Conservation (phyloP, 768 basidiomycete genomes). For the Hebeloma cylindrosporum region DNA sequence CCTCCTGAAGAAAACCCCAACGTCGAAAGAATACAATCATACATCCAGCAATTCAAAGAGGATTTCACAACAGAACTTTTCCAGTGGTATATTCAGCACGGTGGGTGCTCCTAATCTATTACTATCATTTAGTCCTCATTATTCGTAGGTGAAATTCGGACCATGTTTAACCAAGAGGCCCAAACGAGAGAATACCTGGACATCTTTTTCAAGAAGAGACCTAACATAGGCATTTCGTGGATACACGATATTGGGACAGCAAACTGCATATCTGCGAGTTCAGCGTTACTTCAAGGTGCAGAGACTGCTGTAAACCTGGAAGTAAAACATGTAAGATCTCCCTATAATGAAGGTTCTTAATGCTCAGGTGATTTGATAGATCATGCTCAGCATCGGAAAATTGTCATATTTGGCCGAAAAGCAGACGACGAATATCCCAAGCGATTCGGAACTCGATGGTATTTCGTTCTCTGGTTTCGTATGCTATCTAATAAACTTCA, state of each 20-base stretch:
- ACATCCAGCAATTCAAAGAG: slow-evolving; percentile 77
- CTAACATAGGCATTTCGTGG: slow-evolving; percentile 74
- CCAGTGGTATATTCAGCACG: slow-evolving; percentile 90
- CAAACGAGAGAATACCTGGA: slow-evolving; percentile 64
- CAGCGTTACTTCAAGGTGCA: slow-evolving; percentile 63
- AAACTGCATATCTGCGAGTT: slow-evolving; percentile 64
- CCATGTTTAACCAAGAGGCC: slow-evolving; percentile 77
- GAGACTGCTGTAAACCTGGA: slow-evolving; percentile 55
- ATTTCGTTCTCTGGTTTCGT: slow-evolving; percentile 15
- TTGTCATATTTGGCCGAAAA: slow-evolving; percentile 79
- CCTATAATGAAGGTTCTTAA: background rate
- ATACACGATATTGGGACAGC: slow-evolving; percentile 78
- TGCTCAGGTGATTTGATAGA: slow-evolving; percentile 41
- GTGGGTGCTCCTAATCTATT: slow-evolving; percentile 36
- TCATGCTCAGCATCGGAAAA: slow-evolving; percentile 91
- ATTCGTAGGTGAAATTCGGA: slow-evolving; percentile 68
- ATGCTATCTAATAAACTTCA: slow-evolving; percentile 5
- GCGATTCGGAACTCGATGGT: slow-evolving; percentile 61
- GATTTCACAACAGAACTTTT: slow-evolving; percentile 90
- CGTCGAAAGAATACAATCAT: slow-evolving; percentile 58
- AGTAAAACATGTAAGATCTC: slow-evolving; percentile 69
- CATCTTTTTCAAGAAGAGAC: slow-evolving; percentile 62
- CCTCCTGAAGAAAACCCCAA: slow-evolving; percentile 67
- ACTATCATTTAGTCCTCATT: background rate
- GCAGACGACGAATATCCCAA: slow-evolving; percentile 52